Conservation (phyloP, 208 protist genomes). For the Naegleria gruberi region DNA sequence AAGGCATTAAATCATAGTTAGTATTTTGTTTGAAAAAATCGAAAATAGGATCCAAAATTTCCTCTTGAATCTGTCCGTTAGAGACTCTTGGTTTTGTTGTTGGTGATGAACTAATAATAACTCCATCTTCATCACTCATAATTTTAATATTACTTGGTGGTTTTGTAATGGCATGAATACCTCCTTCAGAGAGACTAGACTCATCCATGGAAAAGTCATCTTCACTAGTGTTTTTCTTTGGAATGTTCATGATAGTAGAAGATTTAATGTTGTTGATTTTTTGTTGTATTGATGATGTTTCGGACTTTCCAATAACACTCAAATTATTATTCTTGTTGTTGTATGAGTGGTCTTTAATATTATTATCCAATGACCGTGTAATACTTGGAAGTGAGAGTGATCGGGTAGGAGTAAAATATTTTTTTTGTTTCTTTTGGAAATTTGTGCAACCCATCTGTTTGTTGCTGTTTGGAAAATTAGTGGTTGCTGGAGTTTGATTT, state of each 20-base stretch:
- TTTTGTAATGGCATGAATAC: not conserved
- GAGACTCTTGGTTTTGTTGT: not conserved
- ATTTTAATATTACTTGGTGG: not conserved
- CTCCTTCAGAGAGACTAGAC: not conserved
- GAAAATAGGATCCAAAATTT: constrained; percentile 3
- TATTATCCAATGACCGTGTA: too few species aligned
- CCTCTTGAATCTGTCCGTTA: not conserved
- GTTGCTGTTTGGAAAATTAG: too few species aligned
- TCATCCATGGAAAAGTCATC: not conserved
- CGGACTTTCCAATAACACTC: too few species aligned
- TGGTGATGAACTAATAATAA: not conserved
- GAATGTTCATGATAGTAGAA: not conserved
- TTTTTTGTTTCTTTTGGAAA: too few species aligned
- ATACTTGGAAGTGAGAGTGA: too few species aligned
- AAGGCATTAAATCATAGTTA: constrained; percentile 19
- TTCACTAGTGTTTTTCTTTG: not conserved
- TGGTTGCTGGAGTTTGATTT: too few species aligned
- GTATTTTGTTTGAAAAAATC: not conserved
- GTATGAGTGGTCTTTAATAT: too few species aligned
- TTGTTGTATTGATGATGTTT: too few species aligned
- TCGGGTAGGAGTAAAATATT: too few species aligned
- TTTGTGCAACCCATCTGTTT: too few species aligned
- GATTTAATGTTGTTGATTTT: too few species aligned
- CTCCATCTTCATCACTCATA: not conserved
- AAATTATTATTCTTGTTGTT: too few species aligned